Evolutionary conservation across 2,329 filamentous ascomycete genomes (phyloP).

Genomic region (Apiospora rasikravindrae): DNA sequence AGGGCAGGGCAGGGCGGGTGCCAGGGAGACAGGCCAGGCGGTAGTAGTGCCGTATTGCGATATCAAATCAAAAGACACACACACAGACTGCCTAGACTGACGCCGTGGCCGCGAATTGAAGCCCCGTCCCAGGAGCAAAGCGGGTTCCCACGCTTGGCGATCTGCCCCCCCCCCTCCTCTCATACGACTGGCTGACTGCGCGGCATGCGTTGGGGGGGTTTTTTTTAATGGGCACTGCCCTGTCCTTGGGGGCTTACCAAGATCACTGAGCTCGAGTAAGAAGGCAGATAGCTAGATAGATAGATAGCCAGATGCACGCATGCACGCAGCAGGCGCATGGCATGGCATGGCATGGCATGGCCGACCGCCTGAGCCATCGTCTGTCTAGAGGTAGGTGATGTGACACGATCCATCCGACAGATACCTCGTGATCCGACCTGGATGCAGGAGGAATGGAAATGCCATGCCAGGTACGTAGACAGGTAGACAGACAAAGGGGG

Average conservation of each 20-base stretch:
- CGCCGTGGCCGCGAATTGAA: slow-evolving; percentile 5
- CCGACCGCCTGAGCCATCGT: not conserved
- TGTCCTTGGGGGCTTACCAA: not conserved
- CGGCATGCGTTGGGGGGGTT: not conserved
- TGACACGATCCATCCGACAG: slow-evolving; percentile 1
- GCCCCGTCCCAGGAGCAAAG: slow-evolving; percentile 6
- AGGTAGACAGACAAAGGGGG: slow-evolving; percentile 5
- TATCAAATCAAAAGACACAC: not conserved
- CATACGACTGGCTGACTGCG: slow-evolving; percentile 1
- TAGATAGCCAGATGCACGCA: not conserved
- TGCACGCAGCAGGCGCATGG: not conserved
- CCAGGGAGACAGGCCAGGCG: not conserved
- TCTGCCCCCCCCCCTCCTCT: not conserved
- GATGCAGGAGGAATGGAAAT: slow-evolving; percentile 12
- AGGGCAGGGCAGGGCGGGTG: not conserved
- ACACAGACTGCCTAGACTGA: not conserved
- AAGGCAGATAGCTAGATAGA: not conserved
- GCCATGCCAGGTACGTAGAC: slow-evolving; percentile 10
- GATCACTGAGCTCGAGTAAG: slow-evolving; percentile 12
- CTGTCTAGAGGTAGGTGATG: not conserved
- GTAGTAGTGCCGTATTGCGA: not conserved
- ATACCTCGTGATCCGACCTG: not conserved
- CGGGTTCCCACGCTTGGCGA: not conserved
- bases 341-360: not conserved
- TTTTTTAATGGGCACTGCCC: not conserved